Percentiles rank a stretch among this genome's conserved stretches.
phyloP scores from a whole-genome alignment of 2,329 filamentous ascomycete species.

The Fusarium concolor region DNA sequence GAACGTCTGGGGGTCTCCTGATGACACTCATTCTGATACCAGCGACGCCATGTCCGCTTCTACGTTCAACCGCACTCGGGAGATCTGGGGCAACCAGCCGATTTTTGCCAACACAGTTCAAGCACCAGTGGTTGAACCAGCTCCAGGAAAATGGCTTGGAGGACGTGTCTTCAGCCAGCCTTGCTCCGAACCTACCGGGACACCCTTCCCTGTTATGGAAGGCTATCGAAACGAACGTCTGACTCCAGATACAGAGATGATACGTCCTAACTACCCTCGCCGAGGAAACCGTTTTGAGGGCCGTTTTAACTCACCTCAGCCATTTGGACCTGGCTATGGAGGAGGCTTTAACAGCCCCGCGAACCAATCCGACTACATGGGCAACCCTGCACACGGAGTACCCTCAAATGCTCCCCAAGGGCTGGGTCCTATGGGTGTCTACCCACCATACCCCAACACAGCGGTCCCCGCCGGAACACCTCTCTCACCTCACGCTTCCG shows the following conservation, averaged over 20 bases:
- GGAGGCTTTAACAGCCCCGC: constrained; percentile 51
- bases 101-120: constrained; percentile 53
- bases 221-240: constrained; percentile 60
- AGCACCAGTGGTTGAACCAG: constrained; percentile 52
- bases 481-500: constrained; percentile 78
- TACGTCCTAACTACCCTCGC: constrained; percentile 57
- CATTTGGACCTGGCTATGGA: constrained; percentile 52
- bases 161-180: constrained; percentile 54
- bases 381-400: constrained; percentile 50
- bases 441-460: constrained; percentile 60
- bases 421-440: constrained; percentile 54
- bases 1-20: constrained; percentile 63
- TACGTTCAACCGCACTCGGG: constrained; percentile 64
- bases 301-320: constrained; percentile 54
- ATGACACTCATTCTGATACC: constrained; percentile 68
- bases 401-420: constrained; percentile 52
- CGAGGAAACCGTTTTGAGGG: constrained; percentile 62
- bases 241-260: constrained; percentile 61
- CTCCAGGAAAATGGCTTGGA: constrained; percentile 58
- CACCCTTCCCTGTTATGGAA: constrained; percentile 53
- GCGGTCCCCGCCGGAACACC: constrained; percentile 67
- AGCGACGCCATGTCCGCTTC: constrained; percentile 65
- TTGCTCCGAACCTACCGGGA: constrained; percentile 55
- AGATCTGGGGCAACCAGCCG: constrained; percentile 67
- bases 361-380: constrained; percentile 53